phyloP scores from a whole-genome alignment of 2,329 filamentous ascomycete species.

The Cytospora leucostoma region DNA sequence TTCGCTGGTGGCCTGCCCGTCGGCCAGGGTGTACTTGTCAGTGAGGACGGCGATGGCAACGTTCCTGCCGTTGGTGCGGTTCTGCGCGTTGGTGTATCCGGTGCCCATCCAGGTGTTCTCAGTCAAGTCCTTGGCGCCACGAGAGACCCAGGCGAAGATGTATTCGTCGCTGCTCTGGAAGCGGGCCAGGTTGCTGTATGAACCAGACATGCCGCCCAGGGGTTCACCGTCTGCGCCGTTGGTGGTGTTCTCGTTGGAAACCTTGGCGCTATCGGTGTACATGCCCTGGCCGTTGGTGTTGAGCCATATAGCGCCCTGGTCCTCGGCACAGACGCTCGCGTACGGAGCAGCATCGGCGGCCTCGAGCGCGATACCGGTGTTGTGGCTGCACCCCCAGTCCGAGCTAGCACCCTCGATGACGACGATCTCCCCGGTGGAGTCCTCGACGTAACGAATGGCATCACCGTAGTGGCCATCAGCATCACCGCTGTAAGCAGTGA shows the following conservation, averaged over 20 bases:
- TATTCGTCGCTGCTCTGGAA: constrained; percentile 55
- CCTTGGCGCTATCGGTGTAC: constrained; percentile 54
- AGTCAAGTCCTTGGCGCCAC: constrained; percentile 56
- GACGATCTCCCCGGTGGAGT: constrained; percentile 50
- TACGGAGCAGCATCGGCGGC: constrained; percentile 60
- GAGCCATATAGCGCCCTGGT: constrained; percentile 65
- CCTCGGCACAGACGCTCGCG: constrained; percentile 60
- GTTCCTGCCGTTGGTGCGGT: constrained; percentile 60
- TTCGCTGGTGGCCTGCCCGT: constrained; percentile 54
- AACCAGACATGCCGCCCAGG: constrained; percentile 65
- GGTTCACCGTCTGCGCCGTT: constrained; percentile 60
- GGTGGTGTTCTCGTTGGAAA: constrained; percentile 63
- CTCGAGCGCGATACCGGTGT: constrained; percentile 65
- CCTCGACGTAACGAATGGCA: constrained; percentile 46
- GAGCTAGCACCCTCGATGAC: constrained; percentile 55
- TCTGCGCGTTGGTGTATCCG: constrained; percentile 53
- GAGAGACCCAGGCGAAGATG: constrained; percentile 64
- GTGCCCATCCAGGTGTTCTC: constrained; percentile 59
- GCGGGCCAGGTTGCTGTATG: constrained; percentile 58
- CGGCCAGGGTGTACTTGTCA: constrained; percentile 59
- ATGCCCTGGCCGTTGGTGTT: constrained; percentile 62
- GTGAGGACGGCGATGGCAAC: constrained; percentile 59
- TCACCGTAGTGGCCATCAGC: constrained; percentile 61
- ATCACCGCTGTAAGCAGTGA: constrained; percentile 57
- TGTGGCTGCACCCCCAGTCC: constrained; percentile 64